Percentiles rank a stretch among this genome's conserved stretches.
Conservation (phyloP, 495 filamentous ascomycete species). For the Hypomontagnella monticulosa region DNA sequence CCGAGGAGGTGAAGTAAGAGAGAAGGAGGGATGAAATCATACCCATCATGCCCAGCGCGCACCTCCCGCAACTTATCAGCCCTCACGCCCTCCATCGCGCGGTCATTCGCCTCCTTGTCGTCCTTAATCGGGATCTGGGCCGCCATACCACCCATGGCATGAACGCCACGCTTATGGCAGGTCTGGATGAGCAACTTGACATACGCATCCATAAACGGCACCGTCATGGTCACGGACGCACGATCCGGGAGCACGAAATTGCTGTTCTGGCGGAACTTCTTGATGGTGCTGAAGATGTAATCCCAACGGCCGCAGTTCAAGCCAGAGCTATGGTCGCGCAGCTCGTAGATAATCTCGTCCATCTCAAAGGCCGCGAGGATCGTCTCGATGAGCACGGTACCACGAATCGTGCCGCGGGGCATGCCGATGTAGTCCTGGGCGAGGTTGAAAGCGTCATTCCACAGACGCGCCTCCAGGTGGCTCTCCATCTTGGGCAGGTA, state of each 20-base stretch:
- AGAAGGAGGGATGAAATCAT: slow-evolving; percentile 27
- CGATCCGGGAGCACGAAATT: slow-evolving; percentile 95
- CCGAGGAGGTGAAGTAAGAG: not conserved
- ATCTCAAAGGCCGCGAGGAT: slow-evolving; percentile 99
- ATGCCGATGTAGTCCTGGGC: slow-evolving; percentile 92
- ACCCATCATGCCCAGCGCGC: slow-evolving; percentile 92
- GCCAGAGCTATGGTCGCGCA: slow-evolving; percentile 94
- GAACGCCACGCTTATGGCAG: slow-evolving; percentile 92
- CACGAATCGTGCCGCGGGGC: slow-evolving; percentile 90
- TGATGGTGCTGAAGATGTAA: slow-evolving; percentile 99
- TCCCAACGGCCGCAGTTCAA: slow-evolving; percentile 99
- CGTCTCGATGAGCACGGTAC: slow-evolving; percentile 97
- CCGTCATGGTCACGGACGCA: slow-evolving; percentile 93
- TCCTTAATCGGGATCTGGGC: slow-evolving; percentile 99
- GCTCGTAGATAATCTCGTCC: slow-evolving; percentile 99
- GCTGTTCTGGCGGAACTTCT: slow-evolving; percentile 96
- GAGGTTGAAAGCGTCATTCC: slow-evolving; percentile 99
- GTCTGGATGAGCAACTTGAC: slow-evolving; percentile 97
- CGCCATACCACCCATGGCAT: slow-evolving; percentile 99
- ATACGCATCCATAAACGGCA: slow-evolving; percentile 98
- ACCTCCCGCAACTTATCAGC: slow-evolving; percentile 97
- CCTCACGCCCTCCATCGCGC: slow-evolving; percentile 91
- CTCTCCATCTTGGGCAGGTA: slow-evolving; percentile 99
- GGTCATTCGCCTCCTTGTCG: slow-evolving; percentile 87
- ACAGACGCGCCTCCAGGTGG: slow-evolving; percentile 94